A percentile compares a stretch with the other conserved stretches of the same genome.
Conservation (phyloP, 2,329 filamentous ascomycete genomes). For the Paecilomyces formosus region DNA sequence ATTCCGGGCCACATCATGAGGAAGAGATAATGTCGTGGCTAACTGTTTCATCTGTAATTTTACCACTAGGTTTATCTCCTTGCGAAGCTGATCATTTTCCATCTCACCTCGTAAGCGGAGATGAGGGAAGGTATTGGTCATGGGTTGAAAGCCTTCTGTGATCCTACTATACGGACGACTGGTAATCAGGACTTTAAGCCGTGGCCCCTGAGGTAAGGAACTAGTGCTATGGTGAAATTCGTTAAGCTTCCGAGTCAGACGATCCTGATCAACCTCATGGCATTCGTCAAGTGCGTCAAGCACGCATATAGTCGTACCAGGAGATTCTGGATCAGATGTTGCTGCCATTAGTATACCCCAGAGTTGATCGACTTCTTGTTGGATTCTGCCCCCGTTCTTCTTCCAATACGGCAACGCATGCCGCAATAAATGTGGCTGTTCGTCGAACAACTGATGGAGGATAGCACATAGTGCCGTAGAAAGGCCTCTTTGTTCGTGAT, state of each 20-base stretch:
- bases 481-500: neutral
- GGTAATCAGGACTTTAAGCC: neutral
- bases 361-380: neutral
- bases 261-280: neutral
- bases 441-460: neutral
- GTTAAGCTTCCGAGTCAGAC: neutral
- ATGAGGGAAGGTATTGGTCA: neutral
- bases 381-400: neutral
- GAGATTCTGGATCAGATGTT: neutral
- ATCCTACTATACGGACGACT: neutral
- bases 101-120: neutral
- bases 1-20: neutral
- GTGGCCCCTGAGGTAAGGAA: neutral
- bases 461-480: neutral
- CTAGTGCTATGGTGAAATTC: neutral
- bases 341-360: neutral
- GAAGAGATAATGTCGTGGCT: neutral
- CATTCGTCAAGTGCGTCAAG: conserved; percentile 2
- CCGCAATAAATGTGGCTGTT: neutral
- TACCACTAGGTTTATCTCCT: neutral
- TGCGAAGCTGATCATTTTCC: neutral
- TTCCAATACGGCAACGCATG: conserved; percentile 2
- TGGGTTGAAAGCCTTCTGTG: neutral
- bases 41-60: neutral
- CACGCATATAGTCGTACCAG: neutral